Conservation (phyloP, 2,329 filamentous ascomycete species). For the Sphaerostilbella broomeana region DNA sequence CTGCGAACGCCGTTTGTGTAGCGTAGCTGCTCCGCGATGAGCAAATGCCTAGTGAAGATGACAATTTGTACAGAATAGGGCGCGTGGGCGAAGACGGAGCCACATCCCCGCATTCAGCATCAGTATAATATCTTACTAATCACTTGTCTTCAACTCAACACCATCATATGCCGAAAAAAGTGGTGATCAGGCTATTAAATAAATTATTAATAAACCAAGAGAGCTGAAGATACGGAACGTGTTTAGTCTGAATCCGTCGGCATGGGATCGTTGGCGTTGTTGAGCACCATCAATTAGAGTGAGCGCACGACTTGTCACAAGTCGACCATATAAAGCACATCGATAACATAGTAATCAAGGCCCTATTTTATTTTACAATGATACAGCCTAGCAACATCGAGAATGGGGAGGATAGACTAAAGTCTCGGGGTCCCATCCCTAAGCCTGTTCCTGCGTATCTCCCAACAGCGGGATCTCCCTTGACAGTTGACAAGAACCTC, state of each 20-base stretch:
- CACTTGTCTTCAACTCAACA: neutral
- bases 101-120: neutral
- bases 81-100: neutral
- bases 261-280: too few species aligned
- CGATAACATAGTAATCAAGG: neutral
- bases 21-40: too few species aligned
- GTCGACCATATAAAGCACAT: too few species aligned
- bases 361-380: conserved; percentile 12
- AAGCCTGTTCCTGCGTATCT: conserved; percentile 45
- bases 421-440: conserved; percentile 38
- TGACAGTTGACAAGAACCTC: conserved; percentile 36
- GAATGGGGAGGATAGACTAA: conserved; percentile 31
- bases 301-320: too few species aligned
- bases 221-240: too few species aligned
- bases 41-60: neutral
- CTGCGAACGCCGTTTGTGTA: too few species aligned
- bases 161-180: neutral
- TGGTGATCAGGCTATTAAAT: too few species aligned
- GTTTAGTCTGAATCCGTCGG: too few species aligned
- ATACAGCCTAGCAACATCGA: conserved; percentile 8
- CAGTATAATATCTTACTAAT: neutral
- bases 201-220: neutral
- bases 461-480: conserved; percentile 35
- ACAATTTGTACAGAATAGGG: neutral
- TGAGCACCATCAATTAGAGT: too few species aligned